Evolutionary conservation across 2,329 filamentous ascomycete species (phyloP).

Genomic region (Alternaria panax): DNA sequence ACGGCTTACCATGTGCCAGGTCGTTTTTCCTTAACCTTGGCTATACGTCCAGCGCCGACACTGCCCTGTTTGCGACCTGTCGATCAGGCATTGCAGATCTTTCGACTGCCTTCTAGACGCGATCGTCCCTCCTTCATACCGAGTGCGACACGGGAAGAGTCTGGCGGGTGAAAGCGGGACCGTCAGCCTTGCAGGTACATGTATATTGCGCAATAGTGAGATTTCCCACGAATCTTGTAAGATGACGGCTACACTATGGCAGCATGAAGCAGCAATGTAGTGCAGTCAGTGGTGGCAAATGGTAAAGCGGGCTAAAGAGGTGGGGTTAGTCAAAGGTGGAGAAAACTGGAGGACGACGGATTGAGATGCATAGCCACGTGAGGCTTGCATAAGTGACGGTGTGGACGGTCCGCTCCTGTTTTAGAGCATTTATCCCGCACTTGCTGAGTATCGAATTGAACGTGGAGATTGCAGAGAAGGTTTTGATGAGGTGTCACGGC

Average conservation of each 20-base stretch:
- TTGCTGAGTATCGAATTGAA: not conserved
- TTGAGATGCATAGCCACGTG: not conserved
- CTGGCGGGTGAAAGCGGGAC: not conserved
- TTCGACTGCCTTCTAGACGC: not conserved
- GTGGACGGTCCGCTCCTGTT: not conserved
- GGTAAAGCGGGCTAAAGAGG: not conserved
- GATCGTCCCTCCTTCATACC: not conserved
- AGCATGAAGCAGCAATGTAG: not conserved
- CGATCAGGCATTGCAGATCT: not conserved
- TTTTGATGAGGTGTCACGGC: not conserved
- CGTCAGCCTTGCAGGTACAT: not conserved
- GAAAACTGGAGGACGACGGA: not conserved
- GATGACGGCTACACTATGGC: not conserved
- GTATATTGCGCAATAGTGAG: not conserved
- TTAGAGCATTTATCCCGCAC: not conserved
- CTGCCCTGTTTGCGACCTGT: not conserved
- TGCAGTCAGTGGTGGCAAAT: not conserved
- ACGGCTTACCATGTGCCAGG: not conserved
- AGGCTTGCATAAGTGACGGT: not conserved
- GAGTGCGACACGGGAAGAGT: not conserved
- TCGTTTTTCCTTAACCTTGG: not conserved
- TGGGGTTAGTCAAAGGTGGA: not conserved
- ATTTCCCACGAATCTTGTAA: not conserved
- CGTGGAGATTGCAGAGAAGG: not conserved
- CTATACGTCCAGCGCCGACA: not conserved